Evolutionary conservation across 305 asterid genomes (phyloP).

Genomic region (Fraxinus floribunda): DNA sequence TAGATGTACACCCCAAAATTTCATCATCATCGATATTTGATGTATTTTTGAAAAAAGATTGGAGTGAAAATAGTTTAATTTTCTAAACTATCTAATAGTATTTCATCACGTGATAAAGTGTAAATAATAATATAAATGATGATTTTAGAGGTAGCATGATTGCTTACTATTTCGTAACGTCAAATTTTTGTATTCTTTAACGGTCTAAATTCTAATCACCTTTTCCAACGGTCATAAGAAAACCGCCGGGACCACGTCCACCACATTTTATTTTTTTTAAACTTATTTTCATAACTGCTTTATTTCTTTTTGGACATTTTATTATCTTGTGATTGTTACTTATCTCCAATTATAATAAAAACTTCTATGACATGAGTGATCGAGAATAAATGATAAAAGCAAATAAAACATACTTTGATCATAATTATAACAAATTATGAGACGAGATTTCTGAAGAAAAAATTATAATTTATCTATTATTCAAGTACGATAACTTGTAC

Average conservation of each 20-base stretch:
- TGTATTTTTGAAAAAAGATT: too few species aligned
- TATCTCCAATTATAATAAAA: not conserved
- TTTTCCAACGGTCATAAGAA: constrained; percentile 35
- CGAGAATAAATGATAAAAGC: not conserved
- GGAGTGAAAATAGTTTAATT: too few species aligned
- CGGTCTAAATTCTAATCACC: not conserved
- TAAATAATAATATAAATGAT: too few species aligned
- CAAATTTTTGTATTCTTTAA: constrained; percentile 21
- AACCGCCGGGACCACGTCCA: constrained; percentile 28
- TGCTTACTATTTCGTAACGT: constrained; percentile 23
- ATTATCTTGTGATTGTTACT: not conserved
- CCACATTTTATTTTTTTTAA: constrained; percentile 19
- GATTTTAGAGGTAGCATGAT: too few species aligned
- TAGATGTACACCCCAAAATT: too few species aligned
- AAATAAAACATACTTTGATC: not conserved
- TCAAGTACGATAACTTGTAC: not conserved
- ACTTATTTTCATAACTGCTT: not conserved
- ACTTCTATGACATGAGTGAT: not conserved
- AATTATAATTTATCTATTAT: not conserved
- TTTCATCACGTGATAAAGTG: too few species aligned
- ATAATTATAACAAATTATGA: not conserved
- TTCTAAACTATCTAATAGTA: too few species aligned
- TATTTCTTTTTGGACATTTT: not conserved
- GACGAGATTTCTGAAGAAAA: not conserved
- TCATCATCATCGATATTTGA: too few species aligned